phyloP scores from a whole-genome alignment of 345 rosid genomes.

The Camelina sativa region DNA sequence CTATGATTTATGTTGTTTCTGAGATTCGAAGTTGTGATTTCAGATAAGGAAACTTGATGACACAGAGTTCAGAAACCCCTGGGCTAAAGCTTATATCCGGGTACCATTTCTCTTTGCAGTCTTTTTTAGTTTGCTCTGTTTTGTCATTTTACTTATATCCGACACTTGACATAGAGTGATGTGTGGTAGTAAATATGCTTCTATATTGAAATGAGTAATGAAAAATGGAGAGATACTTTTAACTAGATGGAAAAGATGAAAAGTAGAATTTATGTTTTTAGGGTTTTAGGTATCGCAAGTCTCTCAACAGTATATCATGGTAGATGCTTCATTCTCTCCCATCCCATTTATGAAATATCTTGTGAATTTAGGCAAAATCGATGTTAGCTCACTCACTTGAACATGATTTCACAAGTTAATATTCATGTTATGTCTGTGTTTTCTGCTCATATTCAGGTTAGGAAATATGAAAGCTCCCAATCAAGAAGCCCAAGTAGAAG shows the following conservation, averaged over 20 bases:
- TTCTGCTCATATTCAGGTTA: conserved; percentile 58
- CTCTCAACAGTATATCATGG: background rate
- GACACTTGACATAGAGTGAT: background rate
- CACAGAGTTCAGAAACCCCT: conserved; percentile 83
- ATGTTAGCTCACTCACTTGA: background rate
- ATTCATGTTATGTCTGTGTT: background rate
- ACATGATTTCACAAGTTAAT: background rate
- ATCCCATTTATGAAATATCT: background rate
- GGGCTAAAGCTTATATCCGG: conserved; percentile 83
- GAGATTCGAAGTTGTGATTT: conserved; percentile 11
- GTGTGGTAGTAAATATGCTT: background rate
- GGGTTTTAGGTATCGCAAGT: background rate
- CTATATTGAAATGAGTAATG: background rate
- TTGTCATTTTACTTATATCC: background rate
- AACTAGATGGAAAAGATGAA: background rate
- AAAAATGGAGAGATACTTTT: too few species aligned
- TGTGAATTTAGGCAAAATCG: background rate
- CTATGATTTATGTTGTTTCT: background rate
- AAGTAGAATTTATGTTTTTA: background rate
- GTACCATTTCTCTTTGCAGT: conserved; percentile 41
- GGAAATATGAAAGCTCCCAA: conserved; percentile 60
- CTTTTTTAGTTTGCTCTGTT: background rate
- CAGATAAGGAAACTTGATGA: conserved; percentile 82
- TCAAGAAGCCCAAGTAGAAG: conserved; percentile 75
- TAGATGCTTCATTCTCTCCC: background rate